Percentiles rank a stretch among this genome's conserved stretches.
Conservation (phyloP, 1,139 yeast genomes). For the Saccharomyces hybrid region DNA sequence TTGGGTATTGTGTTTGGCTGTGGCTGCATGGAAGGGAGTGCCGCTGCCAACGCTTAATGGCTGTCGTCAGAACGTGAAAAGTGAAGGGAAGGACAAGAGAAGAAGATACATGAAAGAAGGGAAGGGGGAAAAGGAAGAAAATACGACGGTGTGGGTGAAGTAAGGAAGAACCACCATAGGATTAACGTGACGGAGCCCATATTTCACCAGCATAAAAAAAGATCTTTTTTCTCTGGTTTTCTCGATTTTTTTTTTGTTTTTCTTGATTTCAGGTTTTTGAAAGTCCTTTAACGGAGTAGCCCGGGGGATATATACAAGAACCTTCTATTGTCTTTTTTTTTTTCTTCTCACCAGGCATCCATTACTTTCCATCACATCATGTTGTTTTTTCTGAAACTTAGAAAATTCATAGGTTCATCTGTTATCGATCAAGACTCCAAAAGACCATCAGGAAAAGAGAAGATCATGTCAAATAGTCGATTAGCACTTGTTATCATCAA, state of each 20-base stretch:
- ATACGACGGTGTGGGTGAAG: neutral
- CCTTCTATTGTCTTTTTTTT: neutral
- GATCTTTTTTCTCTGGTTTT: neutral
- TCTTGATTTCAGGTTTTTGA: neutral
- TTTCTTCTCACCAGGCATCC: neutral
- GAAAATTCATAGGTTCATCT: neutral
- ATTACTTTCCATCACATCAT: neutral
- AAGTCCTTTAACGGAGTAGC: neutral
- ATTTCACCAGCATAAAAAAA: neutral
- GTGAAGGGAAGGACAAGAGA: neutral
- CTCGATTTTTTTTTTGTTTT: neutral
- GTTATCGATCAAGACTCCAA: neutral
- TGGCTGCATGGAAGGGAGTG: slow-evolving; percentile 1
- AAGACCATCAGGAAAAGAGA: neutral
- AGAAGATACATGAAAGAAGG: neutral
- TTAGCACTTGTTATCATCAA: neutral
- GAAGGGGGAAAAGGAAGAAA: neutral
- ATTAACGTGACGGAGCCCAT: neutral
- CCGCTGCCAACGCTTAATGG: neutral
- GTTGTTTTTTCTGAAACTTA: neutral
- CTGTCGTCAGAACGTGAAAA: neutral
- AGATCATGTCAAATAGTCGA: neutral
- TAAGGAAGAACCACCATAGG: neutral
- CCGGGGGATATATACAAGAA: neutral
- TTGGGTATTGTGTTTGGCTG: neutral